Evolutionary conservation across 441 rosid genomes (phyloP).

Genomic region (Arabidopsis lyrata): DNA sequence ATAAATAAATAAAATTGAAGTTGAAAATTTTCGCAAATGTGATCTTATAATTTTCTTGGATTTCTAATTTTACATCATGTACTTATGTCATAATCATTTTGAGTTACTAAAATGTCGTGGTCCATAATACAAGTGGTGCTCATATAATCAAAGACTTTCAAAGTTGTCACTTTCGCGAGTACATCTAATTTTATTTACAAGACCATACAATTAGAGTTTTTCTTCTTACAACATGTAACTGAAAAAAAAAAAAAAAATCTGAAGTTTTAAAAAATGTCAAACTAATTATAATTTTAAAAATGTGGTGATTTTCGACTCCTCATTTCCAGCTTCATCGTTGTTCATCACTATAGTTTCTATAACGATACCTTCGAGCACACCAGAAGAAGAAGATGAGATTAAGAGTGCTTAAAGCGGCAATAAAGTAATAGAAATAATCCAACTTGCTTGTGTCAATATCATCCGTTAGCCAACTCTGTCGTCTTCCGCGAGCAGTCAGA

Average conservation of each 20-base stretch:
- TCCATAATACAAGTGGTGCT: neutral
- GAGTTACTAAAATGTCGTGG: neutral
- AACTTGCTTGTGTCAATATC: constrained; percentile 65
- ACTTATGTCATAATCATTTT: neutral
- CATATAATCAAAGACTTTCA: neutral
- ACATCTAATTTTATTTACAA: neutral
- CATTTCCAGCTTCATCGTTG: too few species aligned
- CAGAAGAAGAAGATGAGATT: constrained; percentile 61
- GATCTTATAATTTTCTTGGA: neutral
- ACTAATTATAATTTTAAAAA: neutral
- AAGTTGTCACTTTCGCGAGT: neutral
- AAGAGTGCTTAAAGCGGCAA: constrained; percentile 62
- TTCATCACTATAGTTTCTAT: constrained; percentile 35
- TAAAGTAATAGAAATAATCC: constrained; percentile 72
- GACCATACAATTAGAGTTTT: too few species aligned
- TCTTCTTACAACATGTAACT: neutral
- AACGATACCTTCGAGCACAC: constrained; percentile 55
- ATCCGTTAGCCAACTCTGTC: constrained; percentile 64
- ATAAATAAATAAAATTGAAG: neutral
- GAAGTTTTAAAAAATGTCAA: neutral
- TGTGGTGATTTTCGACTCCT: too few species aligned
- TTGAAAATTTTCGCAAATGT: neutral
- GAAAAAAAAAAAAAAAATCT: neutral
- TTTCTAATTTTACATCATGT: neutral
- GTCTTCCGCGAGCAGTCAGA: constrained; percentile 51